Evolutionary conservation across 2,329 filamentous ascomycete species (phyloP).

Genomic region (Hymenoscyphus repandus): DNA sequence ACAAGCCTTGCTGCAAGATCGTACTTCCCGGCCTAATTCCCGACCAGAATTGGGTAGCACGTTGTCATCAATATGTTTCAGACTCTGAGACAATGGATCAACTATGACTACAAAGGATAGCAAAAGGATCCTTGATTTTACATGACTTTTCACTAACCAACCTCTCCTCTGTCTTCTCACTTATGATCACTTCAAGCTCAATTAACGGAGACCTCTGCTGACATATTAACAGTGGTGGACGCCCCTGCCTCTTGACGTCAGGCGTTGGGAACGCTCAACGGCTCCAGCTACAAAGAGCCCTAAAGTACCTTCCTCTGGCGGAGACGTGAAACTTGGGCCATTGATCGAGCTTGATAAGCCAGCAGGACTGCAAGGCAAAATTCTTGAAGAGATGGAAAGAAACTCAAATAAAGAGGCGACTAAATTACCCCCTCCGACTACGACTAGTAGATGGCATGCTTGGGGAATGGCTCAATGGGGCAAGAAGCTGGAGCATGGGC

Average conservation of each 20-base stretch:
- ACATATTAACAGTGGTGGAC: conserved; percentile 52
- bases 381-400: conserved; percentile 22
- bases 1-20: no score
- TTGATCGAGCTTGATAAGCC: conserved; percentile 39
- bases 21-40: no score
- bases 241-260: conserved; percentile 56
- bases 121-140: no score
- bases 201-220: background rate
- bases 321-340: conserved; percentile 38
- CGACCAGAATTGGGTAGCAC: no score
- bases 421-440: conserved; percentile 42
- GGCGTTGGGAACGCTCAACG: conserved; percentile 57
- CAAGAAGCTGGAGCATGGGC: conserved; percentile 45
- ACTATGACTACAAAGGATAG: no score
- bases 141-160: no score
- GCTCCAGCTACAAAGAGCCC: background rate
- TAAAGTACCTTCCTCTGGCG: background rate
- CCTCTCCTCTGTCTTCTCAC: no score
- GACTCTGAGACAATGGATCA: no score
- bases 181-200: background rate
- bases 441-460: conserved; percentile 46
- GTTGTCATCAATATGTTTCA: no score
- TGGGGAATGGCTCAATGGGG: conserved; percentile 51
- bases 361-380: conserved; percentile 34
- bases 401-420: conserved; percentile 28